phyloP scores from a whole-genome alignment of 164 flowering plant genomes.

The Vitis labrusca region DNA sequence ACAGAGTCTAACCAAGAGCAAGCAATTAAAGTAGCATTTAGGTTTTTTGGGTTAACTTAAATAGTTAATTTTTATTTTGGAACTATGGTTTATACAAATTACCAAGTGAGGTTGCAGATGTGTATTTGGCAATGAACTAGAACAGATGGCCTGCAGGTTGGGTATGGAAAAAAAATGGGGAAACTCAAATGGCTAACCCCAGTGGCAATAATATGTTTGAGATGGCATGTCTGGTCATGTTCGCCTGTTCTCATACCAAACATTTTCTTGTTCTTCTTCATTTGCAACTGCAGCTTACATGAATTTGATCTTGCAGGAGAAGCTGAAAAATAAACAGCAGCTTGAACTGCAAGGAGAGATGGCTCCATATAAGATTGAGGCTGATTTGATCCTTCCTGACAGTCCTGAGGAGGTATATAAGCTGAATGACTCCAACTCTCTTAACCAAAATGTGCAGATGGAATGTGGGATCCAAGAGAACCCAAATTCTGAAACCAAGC shows the following conservation, averaged over 20 bases:
- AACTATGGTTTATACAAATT: background rate
- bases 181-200: no score
- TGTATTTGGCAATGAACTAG: background rate
- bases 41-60: background rate
- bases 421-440: conserved; percentile 1
- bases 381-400: background rate
- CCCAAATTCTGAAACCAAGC: conserved; percentile 14
- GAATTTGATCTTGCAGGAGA: conserved; percentile 20
- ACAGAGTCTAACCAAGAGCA: no score
- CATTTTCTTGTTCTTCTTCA: background rate
- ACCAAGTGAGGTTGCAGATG: background rate
- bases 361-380: conserved; percentile 1
- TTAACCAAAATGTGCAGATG: background rate
- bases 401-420: conserved; percentile 8
- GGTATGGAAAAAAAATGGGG: no score
- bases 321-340: conserved; percentile 13
- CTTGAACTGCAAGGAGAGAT: conserved; percentile 7
- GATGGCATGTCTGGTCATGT: background rate
- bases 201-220: background rate
- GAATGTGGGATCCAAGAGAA: conserved; percentile 9
- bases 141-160: background rate
- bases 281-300: background rate
- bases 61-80: background rate
- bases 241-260: background rate
- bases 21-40: no score